Base-by-base conservation (phyloP, 805 yeast species). In the Lachancea sp. region DNA sequence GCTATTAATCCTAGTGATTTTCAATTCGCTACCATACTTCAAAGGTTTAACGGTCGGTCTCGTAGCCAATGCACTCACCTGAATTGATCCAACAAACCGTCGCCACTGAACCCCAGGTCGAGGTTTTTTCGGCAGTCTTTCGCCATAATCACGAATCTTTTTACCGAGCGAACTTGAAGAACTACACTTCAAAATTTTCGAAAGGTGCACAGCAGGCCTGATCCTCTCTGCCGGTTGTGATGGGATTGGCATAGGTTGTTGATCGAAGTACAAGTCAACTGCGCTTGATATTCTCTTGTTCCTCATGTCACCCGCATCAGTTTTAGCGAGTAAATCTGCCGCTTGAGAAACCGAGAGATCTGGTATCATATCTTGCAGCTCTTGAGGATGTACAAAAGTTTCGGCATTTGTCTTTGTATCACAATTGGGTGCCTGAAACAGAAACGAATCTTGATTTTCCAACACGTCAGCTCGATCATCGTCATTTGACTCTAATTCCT, bases 21-120 rank as follows among this genome's bases (percentile, higher is more conserved):
- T 58, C 21, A 78, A 50, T 18, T 51, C 56, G 8, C 78, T 69
- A 1, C 71, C 70, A 49, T 68, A 73, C 18, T 67, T 57, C 1
- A 59, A 40, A 0, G 74, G 70, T 20, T 64, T 67, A 19, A 70
- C 47, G 0, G 78, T 73, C 0, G 85, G 83, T 45, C 89, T 63
- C 0, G 88, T 81, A 9, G 88, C 83, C 82, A 83, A 78, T 2
- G 83, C 84, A 38, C 72, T 72, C 2, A 77, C 73, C 43, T 72
- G 73, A 8, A 80, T 43, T 0, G 81, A 65, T 0, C 90, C 90
- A 22, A 83, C 68, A 49, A 69, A 80, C 31, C 71, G 60, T 41
- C 64, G 56, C 71, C 71, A 68, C n/a, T 38, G 23, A 6, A 48
- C 26, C 1, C 40, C 18, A 5, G 46, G 40, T 8, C 55, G 51